Conservation (phyloP, 352 stramenopile genomes). For the Pythium aristosporum region DNA sequence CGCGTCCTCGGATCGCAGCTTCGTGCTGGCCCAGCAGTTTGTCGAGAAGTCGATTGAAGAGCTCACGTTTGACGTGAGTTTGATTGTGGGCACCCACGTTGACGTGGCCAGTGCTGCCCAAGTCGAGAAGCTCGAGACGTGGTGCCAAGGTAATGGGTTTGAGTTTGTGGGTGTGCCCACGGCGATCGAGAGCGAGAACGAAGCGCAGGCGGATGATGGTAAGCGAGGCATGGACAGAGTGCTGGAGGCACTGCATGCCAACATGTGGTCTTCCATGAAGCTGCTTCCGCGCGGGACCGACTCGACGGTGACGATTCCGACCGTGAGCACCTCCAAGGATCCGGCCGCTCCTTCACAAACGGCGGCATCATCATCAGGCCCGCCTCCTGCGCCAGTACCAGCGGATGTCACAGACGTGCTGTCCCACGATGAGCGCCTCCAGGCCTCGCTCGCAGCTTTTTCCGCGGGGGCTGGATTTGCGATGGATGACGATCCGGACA, state of each 20-base stretch:
- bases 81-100: conserved; percentile 15
- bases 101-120: conserved; percentile 18
- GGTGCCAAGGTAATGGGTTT: conserved; percentile 61
- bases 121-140: conserved; percentile 39
- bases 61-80: conserved; percentile 29
- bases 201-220: not conserved
- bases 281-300: conserved; percentile 29
- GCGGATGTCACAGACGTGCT: not conserved
- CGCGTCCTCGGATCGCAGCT: conserved; percentile 19
- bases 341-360: conserved; percentile 6
- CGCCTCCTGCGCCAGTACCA: not conserved
- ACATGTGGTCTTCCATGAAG: conserved; percentile 79
- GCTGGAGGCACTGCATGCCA: conserved; percentile 74
- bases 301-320: not conserved
- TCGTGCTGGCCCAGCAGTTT: conserved; percentile 26
- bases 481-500: conserved; percentile 42
- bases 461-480: not conserved
- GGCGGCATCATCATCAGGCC: not conserved
- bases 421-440: conserved; percentile 36
- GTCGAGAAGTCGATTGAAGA: conserved; percentile 31
- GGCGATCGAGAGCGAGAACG: not conserved
- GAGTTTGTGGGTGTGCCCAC: conserved; percentile 53
- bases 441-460: conserved; percentile 48
- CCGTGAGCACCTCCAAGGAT: not conserved
- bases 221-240: conserved; percentile 57